Evolutionary conservation across 2,329 filamentous ascomycete species (phyloP).

Genomic region (Claviceps spartinae): DNA sequence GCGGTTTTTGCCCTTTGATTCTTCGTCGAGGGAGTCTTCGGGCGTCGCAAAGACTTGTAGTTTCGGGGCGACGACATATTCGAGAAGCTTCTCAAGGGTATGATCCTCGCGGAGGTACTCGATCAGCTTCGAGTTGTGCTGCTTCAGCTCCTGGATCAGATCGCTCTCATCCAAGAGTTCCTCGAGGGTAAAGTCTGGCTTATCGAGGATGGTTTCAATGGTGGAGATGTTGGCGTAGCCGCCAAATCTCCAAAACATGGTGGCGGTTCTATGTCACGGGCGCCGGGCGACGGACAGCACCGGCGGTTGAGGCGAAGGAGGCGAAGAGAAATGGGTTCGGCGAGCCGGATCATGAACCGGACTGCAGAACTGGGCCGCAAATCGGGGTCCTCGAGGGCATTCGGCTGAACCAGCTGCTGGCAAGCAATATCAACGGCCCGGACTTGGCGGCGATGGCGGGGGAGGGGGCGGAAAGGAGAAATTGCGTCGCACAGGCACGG

Average conservation of each 20-base stretch:
- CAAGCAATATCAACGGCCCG: background rate
- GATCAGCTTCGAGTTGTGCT: constrained; percentile 94
- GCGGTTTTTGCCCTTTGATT: constrained; percentile 32
- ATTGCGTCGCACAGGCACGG: constrained; percentile 2
- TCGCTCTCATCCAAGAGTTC: constrained; percentile 94
- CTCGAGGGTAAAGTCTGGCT: constrained; percentile 88
- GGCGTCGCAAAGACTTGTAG: constrained; percentile 42
- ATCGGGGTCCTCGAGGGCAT: constrained; percentile 4
- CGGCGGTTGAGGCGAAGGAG: constrained; percentile 15
- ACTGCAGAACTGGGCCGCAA: constrained; percentile 3
- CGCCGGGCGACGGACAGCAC: constrained; percentile 19
- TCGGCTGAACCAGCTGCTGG: constrained; percentile 3
- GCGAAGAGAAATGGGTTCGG: constrained; percentile 3
- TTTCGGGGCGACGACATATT: constrained; percentile 79
- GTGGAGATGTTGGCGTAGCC: constrained; percentile 95
- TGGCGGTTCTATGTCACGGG: constrained; percentile 31
- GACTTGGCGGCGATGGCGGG: background rate
- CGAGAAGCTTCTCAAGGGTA: constrained; percentile 70
- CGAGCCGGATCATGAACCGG: constrained; percentile 9
- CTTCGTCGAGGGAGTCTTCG: constrained; percentile 36
- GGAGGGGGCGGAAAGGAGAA: constrained; percentile 1
- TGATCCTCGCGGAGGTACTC: constrained; percentile 85
- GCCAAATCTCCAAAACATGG: constrained; percentile 99
- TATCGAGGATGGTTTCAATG: constrained; percentile 93
- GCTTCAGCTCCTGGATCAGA: constrained; percentile 92